Evolutionary conservation across 441 rosid species (phyloP), one percentile per base, ranked within the genome.

Genomic region (Arabidopsis hybrid): DNA sequence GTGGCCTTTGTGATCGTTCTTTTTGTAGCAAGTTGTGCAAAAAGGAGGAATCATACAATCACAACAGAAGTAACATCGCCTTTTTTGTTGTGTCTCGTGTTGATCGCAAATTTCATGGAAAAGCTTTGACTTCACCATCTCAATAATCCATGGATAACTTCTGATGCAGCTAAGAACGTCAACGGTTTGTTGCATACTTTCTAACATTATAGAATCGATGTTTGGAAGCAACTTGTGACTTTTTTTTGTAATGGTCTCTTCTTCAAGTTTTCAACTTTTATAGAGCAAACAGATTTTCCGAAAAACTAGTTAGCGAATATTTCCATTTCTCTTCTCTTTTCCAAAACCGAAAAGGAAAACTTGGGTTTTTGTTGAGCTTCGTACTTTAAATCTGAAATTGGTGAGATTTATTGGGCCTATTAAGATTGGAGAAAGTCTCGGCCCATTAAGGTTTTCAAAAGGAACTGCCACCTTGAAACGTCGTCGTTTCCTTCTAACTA

Each of bases 11-110:
- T 70, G 80, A 2, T 49, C 62, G 34, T 12, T 58, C 6, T 63
- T 32, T 17, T 50, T 18, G 16, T 8, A n/a, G 67, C 72, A 70
- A 0, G 1, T 1, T 2, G 0, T 0, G 56, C 80, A 70, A 4
- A 76, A 40, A 49, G 75, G 80, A 63, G 62, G 14, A 40, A 13
- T 49, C 67, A 58, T 64, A 57, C 80, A 76, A 17, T 70, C 72
- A 13, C 76, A 76, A 76, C 80, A 76, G 46, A 64, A 76, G 62
- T 10, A 6, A 50, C 62, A 35, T 47, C 75, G 47, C 6, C 2
- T 7, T 64, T 65, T 16, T 4, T 0, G 2, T 26, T 26, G 29
- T 2, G 29, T 2, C 2, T 1, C n/a, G 61, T 76, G 80, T 50
- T 17, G 16, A 8, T 76, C 56, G 56, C 80, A 76, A 4, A 1